Percentiles rank a stretch among this genome's conserved stretches.
These are phyloP conservation scores for Nymphaea colorata DNA, from an alignment of 164 flowering plant species.

Conservation along the genomic window DNA sequence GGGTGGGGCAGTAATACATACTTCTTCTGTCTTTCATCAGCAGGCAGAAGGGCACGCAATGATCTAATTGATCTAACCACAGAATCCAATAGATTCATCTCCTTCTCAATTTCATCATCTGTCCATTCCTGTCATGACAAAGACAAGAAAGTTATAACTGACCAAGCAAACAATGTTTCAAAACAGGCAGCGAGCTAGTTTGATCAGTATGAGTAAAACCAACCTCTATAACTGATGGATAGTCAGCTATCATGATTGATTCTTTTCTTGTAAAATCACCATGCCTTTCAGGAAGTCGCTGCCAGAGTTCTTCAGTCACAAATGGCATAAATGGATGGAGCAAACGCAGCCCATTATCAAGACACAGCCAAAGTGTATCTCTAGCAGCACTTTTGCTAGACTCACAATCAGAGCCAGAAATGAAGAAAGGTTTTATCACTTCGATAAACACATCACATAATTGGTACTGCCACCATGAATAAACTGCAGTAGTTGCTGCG, in stretches of 20 bases:
- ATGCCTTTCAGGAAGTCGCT: conserved; percentile 65
- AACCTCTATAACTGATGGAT: conserved; percentile 74
- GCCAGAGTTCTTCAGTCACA: conserved; percentile 97
- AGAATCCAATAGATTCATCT: conserved; percentile 69
- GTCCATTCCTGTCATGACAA: conserved; percentile 52
- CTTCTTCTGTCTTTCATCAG: conserved; percentile 72
- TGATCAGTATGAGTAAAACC: conserved; percentile 1
- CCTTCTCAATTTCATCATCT: conserved; percentile 53
- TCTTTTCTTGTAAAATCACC: conserved; percentile 26
- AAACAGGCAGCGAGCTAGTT: not conserved
- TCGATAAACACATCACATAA: conserved; percentile 94
- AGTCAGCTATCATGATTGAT: conserved; percentile 71
- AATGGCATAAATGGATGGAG: conserved; percentile 99
- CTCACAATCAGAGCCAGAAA: conserved; percentile 30
- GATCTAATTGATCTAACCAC: conserved; percentile 64
- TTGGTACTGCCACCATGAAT: conserved; percentile 95
- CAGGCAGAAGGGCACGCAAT: conserved; percentile 38
- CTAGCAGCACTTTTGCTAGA: conserved; percentile 48
- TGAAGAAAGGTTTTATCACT: conserved; percentile 81
- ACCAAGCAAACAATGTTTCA: not conserved
- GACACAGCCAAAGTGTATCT: conserved; percentile 76
- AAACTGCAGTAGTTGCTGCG: conserved; percentile 67
- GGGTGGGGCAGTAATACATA: conserved; percentile 8
- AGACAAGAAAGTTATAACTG: not conserved
- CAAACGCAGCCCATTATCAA: conserved; percentile 82